Evolutionary conservation across 768 basidiomycete species (phyloP).

Genomic region (Lentinula guzmanii): DNA sequence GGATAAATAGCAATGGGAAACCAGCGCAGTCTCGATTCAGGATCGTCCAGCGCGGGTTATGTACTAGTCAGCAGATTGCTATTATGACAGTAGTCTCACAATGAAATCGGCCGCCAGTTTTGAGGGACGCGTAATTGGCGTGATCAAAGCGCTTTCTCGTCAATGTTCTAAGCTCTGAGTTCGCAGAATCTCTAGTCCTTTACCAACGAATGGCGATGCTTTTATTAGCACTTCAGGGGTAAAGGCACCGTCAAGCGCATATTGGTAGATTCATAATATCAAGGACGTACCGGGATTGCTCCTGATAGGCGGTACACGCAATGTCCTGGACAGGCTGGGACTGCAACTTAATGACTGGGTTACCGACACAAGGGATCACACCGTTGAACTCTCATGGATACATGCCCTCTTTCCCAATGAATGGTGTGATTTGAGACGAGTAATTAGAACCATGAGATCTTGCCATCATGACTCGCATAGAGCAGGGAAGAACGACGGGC

Average conservation of each 20-base stretch:
- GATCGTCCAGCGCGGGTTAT: too few species aligned
- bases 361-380: background rate
- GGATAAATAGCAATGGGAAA: too few species aligned
- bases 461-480: background rate
- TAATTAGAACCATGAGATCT: background rate
- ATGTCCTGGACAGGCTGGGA: background rate
- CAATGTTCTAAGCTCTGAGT: background rate
- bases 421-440: background rate
- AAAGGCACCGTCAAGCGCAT: background rate
- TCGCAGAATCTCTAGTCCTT: too few species aligned
- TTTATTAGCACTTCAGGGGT: background rate
- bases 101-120: too few species aligned
- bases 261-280: background rate
- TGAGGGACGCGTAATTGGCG: too few species aligned
- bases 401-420: background rate
- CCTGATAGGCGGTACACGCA: background rate
- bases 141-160: too few species aligned
- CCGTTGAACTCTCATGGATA: background rate
- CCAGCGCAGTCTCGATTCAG: too few species aligned
- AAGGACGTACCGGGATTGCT: background rate
- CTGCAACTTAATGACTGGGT: background rate
- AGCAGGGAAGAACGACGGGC: background rate
- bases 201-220: background rate
- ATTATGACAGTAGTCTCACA: too few species aligned
- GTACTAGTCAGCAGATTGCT: too few species aligned